Conservation (phyloP, 2,329 filamentous ascomycete species). For the Seiridium cupressi region DNA sequence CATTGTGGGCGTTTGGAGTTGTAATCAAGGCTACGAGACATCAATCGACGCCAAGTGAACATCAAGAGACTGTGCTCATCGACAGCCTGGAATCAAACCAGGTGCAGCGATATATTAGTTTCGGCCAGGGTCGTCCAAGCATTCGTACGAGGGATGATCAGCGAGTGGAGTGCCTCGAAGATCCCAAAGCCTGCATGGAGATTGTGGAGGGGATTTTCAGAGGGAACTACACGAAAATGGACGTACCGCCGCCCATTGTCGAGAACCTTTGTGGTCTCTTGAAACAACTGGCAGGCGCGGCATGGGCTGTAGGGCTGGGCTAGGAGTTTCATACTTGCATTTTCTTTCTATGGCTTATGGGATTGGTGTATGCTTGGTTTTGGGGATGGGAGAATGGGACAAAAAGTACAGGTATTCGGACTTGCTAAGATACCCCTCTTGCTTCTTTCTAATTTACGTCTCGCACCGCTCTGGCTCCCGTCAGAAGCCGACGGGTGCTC, state of each 20-base stretch:
- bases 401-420: background rate
- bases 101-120: slow-evolving; percentile 54
- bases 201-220: slow-evolving; percentile 55
- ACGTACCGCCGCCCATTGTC: slow-evolving; percentile 57
- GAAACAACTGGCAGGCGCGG: slow-evolving; percentile 55
- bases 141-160: slow-evolving; percentile 32
- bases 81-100: slow-evolving; percentile 54
- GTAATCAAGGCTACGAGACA: slow-evolving; percentile 43
- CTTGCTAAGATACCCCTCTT: background rate
- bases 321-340: slow-evolving; percentile 4
- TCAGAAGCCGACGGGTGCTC: no score
- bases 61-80: slow-evolving; percentile 47
- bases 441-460: no score
- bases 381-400: background rate
- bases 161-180: slow-evolving; percentile 43
- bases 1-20: slow-evolving; percentile 69
- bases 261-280: slow-evolving; percentile 67
- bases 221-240: slow-evolving; percentile 45
- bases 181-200: slow-evolving; percentile 59
- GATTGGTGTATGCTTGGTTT: background rate
- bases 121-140: slow-evolving; percentile 53
- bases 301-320: slow-evolving; percentile 33
- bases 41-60: slow-evolving; percentile 24
- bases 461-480: no score
- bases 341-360: background rate